Percentiles rank a stretch among this genome's conserved stretches.
phyloP scores from a whole-genome alignment of 176 grass and related monocot species.

The Musa schizocarpa region DNA sequence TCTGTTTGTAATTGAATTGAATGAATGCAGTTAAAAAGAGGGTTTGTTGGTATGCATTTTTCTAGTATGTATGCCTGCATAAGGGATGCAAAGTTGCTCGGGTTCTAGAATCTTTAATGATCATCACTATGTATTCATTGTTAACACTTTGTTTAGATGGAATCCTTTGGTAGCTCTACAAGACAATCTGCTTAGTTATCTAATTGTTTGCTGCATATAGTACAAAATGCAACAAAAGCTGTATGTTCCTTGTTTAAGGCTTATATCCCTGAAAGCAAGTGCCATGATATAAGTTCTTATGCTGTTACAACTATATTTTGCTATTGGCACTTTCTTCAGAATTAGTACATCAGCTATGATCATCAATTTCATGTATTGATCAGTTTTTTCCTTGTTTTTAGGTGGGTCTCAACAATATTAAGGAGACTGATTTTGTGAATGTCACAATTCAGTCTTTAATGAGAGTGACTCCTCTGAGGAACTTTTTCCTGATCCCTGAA shows the following conservation, averaged over 20 bases:
- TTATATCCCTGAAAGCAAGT: not conserved
- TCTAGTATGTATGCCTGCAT: not conserved
- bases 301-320: not conserved
- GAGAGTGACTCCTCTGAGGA: constrained; percentile 92
- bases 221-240: not conserved
- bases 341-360: not conserved
- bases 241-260: not conserved
- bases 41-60: not conserved
- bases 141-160: not conserved
- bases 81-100: not conserved
- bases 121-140: not conserved
- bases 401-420: constrained; percentile 99
- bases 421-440: constrained; percentile 97
- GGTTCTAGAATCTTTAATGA: not conserved
- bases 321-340: not conserved
- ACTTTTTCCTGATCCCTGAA: constrained; percentile 97
- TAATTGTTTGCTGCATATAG: not conserved
- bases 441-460: constrained; percentile 97
- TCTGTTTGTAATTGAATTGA: not conserved
- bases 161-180: too few relatives aligned
- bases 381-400: constrained; percentile 28
- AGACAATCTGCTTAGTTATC: not conserved
- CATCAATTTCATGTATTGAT: not conserved
- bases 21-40: not conserved
- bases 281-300: not conserved